Evolutionary conservation across 495 filamentous ascomycete genomes (phyloP).

Genomic region (Daldinia bambusicola): DNA sequence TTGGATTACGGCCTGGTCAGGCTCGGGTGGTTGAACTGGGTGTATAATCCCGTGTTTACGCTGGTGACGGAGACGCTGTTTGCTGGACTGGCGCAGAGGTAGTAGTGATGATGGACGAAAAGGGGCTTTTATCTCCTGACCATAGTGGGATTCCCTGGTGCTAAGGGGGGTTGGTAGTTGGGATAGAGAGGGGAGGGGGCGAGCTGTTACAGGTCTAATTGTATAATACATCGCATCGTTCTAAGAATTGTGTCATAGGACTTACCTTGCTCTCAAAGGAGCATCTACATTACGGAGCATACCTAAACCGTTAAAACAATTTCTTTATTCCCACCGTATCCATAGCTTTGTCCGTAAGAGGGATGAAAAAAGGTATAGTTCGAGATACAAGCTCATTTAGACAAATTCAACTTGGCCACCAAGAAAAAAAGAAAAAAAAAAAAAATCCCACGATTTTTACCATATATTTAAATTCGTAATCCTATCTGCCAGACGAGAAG

Average conservation of each 20-base stretch:
- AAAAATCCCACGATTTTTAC: not conserved
- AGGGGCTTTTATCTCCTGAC: not conserved
- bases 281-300: not conserved
- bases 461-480: not conserved
- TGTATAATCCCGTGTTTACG: conserved; percentile 16
- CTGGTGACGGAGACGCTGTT: not conserved
- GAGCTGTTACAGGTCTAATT: not conserved
- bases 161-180: not conserved
- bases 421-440: not conserved
- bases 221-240: not conserved
- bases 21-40: conserved; percentile 27
- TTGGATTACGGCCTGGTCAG: conserved; percentile 31
- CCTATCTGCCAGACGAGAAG: not conserved
- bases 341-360: not conserved
- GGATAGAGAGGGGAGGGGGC: not conserved
- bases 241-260: not conserved
- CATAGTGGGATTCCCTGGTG: not conserved
- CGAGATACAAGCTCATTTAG: not conserved
- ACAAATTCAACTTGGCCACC: not conserved
- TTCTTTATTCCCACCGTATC: not conserved
- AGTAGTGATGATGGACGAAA: not conserved
- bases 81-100: not conserved
- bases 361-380: not conserved
- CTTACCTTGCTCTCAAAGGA: not conserved
- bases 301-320: not conserved